Percentiles rank a stretch among this genome's conserved stretches.
phyloP scores from a whole-genome alignment of 2,329 filamentous ascomycete genomes.

The Cadophora sp. region DNA sequence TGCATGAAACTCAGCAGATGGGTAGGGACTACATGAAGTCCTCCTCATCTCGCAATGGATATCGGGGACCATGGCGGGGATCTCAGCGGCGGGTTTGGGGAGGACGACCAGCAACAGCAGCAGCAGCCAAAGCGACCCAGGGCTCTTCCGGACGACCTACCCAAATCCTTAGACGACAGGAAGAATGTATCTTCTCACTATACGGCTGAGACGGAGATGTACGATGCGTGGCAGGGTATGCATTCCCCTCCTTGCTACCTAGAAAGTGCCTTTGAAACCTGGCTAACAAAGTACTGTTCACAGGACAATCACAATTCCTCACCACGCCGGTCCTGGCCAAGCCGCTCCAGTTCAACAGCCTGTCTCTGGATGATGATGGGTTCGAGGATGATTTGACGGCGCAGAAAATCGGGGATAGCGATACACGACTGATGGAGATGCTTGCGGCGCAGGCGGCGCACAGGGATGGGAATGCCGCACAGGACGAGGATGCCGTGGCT shows the following conservation, averaged over 20 bases:
- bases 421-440: slow-evolving; percentile 93
- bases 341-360: slow-evolving; percentile 80
- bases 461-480: slow-evolving; percentile 72
- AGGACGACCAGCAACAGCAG: slow-evolving; percentile 49
- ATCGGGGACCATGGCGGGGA: slow-evolving; percentile 58
- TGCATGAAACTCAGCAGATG: slow-evolving; percentile 36
- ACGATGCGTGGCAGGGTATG: slow-evolving; percentile 96
- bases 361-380: slow-evolving; percentile 79
- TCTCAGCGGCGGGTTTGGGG: slow-evolving; percentile 60
- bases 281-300: slow-evolving; percentile 30
- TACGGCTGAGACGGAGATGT: slow-evolving; percentile 90
- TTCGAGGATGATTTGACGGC: slow-evolving; percentile 69
- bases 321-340: slow-evolving; percentile 85
- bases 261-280: slow-evolving; percentile 20
- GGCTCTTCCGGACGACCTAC: slow-evolving; percentile 80
- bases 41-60: slow-evolving; percentile 59
- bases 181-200: slow-evolving; percentile 67
- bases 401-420: slow-evolving; percentile 73
- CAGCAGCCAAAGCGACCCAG: slow-evolving; percentile 49
- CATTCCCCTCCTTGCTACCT: slow-evolving; percentile 2
- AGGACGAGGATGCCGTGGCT: slow-evolving; percentile 82
- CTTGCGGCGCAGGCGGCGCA: slow-evolving; percentile 91
- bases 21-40: slow-evolving; percentile 40
- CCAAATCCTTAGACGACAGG: slow-evolving; percentile 90
- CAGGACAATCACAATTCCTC: slow-evolving; percentile 95